Evolutionary conservation across 306 rosid genomes (phyloP).

Genomic region (Pueraria montana): DNA sequence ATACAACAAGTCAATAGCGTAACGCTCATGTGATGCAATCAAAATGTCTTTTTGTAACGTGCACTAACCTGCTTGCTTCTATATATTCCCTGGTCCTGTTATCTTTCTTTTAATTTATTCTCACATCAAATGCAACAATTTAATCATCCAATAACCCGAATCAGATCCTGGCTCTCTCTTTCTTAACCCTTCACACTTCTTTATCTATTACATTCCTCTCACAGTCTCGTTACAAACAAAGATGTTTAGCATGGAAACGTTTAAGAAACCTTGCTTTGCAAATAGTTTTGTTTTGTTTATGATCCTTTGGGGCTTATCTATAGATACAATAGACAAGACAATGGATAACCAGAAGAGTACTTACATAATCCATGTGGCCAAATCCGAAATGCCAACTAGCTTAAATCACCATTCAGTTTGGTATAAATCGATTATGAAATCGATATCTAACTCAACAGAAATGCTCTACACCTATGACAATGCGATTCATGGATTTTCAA

Average conservation of each 20-base stretch:
- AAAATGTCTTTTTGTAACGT: neutral
- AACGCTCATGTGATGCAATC: neutral
- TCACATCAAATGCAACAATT: neutral
- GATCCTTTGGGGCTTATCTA: too few species aligned
- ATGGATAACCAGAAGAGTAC: slow-evolving; percentile 48
- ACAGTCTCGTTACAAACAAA: neutral
- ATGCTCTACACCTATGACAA: slow-evolving; percentile 73
- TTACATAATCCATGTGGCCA: slow-evolving; percentile 77
- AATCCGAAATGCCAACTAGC: slow-evolving; percentile 70
- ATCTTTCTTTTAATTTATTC: neutral
- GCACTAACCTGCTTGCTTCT: too few species aligned
- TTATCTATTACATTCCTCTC: neutral
- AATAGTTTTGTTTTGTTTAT: slow-evolving; percentile 42
- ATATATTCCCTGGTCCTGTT: neutral
- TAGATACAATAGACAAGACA: too few species aligned
- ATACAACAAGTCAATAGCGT: neutral
- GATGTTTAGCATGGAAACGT: slow-evolving; percentile 32
- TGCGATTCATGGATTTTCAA: slow-evolving; percentile 80
- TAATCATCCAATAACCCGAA: neutral
- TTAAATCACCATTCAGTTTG: slow-evolving; percentile 69
- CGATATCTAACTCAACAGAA: slow-evolving; percentile 67
- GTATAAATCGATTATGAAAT: slow-evolving; percentile 73
- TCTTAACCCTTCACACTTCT: neutral
- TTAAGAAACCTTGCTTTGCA: neutral
- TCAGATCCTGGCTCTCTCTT: neutral